A percentile compares a stretch with the other conserved stretches of the same genome.
These are phyloP conservation scores for Chloranthus sessilifolius DNA, from an alignment of 164 flowering plant species.

Conservation along the genomic window DNA sequence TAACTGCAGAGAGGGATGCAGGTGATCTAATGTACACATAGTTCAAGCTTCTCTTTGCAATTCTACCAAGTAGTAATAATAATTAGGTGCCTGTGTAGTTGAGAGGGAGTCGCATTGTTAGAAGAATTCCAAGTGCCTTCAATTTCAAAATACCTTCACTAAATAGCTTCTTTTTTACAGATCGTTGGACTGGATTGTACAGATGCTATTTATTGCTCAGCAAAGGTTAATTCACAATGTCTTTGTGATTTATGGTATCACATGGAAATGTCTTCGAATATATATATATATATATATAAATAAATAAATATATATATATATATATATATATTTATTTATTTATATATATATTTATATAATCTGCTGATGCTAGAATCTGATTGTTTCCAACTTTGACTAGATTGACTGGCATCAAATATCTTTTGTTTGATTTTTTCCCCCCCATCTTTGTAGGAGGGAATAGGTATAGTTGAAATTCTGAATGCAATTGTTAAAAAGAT, in stretches of 20 bases:
- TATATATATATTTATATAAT: background rate
- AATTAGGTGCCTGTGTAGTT: background rate
- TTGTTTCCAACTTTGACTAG: background rate
- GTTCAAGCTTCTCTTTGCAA: background rate
- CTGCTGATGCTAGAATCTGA: no score
- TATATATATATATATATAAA: no score
- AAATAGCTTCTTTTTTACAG: constrained; percentile 41
- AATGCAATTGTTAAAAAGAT: constrained; percentile 76
- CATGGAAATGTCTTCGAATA: no score
- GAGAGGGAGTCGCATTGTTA: background rate
- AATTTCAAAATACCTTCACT: no score
- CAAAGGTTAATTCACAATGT: constrained; percentile 57
- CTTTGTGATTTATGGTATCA: no score
- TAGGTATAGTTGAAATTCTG: constrained; percentile 80
- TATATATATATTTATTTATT: no score
- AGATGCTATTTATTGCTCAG: constrained; percentile 84
- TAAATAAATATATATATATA: no score
- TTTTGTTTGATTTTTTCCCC: background rate
- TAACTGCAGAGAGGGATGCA: no score
- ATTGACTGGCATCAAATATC: background rate
- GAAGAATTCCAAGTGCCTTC: background rate
- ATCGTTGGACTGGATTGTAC: constrained; percentile 86
- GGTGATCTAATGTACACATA: background rate
- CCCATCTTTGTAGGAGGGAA: constrained; percentile 67
- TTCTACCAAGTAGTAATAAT: background rate